These are phyloP conservation scores for Desmodesmus armatus DNA, from an alignment of 139 green algal species.

Conservation along the genomic window DNA sequence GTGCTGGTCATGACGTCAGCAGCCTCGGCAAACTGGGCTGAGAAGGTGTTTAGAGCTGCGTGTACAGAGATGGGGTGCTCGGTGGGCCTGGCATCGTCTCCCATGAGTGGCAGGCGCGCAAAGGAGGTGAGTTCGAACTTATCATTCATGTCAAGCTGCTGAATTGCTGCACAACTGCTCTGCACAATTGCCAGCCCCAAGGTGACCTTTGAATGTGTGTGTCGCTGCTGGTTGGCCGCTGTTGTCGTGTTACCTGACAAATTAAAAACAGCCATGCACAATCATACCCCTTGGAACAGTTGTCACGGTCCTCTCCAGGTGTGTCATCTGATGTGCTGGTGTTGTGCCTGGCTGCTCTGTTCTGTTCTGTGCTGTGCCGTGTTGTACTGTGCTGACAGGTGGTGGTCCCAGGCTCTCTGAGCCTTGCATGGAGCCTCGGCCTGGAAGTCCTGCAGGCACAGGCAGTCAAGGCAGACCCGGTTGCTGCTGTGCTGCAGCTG, in stretches of 20 bases:
- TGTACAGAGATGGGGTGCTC: conserved; percentile 61
- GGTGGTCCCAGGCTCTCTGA: conserved; percentile 48
- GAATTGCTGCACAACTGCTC: too few relatives aligned
- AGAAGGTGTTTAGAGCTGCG: conserved; percentile 50
- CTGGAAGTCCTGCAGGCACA: conserved; percentile 35
- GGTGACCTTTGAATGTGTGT: background rate
- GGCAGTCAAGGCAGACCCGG: conserved; percentile 45
- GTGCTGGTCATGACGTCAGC: conserved; percentile 43
- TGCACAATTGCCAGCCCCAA: background rate
- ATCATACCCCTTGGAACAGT: too few relatives aligned
- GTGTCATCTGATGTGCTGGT: too few relatives aligned
- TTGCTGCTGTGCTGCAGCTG: conserved; percentile 39
- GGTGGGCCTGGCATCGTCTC: conserved; percentile 49
- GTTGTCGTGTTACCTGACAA: background rate
- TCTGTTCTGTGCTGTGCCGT: too few relatives aligned
- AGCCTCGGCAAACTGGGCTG: conserved; percentile 37
- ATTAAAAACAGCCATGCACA: background rate
- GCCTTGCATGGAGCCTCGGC: conserved; percentile 56
- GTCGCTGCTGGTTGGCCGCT: background rate
- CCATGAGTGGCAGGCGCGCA: conserved; percentile 29
- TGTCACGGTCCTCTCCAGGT: too few relatives aligned
- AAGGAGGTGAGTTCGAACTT: conserved; percentile 11
- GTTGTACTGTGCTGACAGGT: conserved; percentile 3
- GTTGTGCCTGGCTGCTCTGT: background rate
- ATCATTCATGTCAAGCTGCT: too few relatives aligned